Evolutionary conservation across 768 basidiomycete species (phyloP), one percentile per base, ranked within the genome.

Genomic region (Boletus subcaerulescens): DNA sequence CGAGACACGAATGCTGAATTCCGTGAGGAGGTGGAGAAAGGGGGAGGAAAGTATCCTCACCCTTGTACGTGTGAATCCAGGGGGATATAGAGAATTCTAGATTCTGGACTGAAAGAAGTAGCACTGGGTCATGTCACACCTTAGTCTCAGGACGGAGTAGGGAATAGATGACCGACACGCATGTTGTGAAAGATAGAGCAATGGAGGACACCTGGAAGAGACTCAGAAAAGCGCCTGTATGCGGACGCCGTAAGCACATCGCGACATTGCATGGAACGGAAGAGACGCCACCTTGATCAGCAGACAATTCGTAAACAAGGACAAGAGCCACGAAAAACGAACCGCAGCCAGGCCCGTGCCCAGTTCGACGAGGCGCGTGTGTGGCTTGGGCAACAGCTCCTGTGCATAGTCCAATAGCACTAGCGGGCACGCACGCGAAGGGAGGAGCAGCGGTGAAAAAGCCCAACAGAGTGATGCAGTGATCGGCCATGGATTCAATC

Each of bases 81-180:
- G 14, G 84, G 72, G 14, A 78, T 17, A 48, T 58, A 60, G 15
- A 71, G 67, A n/a, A 86, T 71, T 57, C 73, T 79, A 31, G 77
- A 77, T 5, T 73, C 66, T 36, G 81, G 75, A 20, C 84, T 84
- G 55, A 83, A 78, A 44, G 81, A 80, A 5, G 84, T 81, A 2
- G 83, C 79, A 40, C 84, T 86, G 39, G 57, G 52, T 53, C 46
- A 49, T 24, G 60, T 78, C 33, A 50, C 36, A 20, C 35, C 39
- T 57, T 11, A 53, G 54, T 39, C 15, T n/a, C 15, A 24, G 52
- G 38, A 48, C 18, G 48, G n/a, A n/a, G 18, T 5, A 39, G 51
- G 46, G 40, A 46, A 35, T 13, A 13, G 50, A 58, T 15, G 57
- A 70, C 80, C 50, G 64, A 83, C 83, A 82, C 69, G 71, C 79